A percentile compares a stretch with the other conserved stretches of the same genome.
Conservation (phyloP, 2,329 filamentous ascomycete species). For the Dactylellina sp. region DNA sequence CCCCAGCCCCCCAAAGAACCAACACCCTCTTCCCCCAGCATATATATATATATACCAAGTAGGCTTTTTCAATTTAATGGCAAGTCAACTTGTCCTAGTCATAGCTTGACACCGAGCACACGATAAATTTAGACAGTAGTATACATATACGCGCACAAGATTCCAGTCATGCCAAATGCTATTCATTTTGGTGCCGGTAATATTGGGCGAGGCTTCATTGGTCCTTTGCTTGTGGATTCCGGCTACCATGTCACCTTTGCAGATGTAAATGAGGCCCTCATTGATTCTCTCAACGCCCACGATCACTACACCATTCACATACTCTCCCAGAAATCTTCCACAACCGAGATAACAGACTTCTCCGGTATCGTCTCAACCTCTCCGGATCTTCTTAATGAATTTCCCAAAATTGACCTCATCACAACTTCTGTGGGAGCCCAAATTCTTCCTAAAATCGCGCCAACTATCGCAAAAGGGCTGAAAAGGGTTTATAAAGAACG, state of each 20-base stretch:
- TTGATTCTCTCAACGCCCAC: constrained; percentile 79
- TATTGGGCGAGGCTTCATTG: constrained; percentile 87
- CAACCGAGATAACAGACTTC: constrained; percentile 91
- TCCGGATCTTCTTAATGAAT: constrained; percentile 86
- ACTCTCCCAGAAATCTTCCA: constrained; percentile 58
- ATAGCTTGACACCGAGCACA: background rate
- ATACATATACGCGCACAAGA: too few species aligned
- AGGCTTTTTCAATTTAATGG: too few species aligned
- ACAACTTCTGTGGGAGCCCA: constrained; percentile 98
- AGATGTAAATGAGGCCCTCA: constrained; percentile 87
- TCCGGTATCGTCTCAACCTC: constrained; percentile 95
- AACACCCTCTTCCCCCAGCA: too few species aligned
- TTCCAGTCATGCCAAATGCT: constrained; percentile 66
- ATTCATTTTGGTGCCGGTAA: constrained; percentile 89
- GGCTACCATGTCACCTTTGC: constrained; percentile 97
- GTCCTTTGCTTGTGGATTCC: constrained; percentile 91
- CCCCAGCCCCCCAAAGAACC: too few species aligned
- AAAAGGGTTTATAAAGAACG: constrained; percentile 73
- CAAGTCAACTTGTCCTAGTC: too few species aligned
- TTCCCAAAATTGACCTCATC: constrained; percentile 86
- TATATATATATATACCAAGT: too few species aligned
- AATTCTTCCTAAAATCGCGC: constrained; percentile 95
- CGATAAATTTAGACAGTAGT: too few species aligned
- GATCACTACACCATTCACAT: constrained; percentile 79
- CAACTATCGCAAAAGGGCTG: constrained; percentile 94